phyloP scores from a whole-genome alignment of 179 eudicot genomes.

The Camellia oleifera region DNA sequence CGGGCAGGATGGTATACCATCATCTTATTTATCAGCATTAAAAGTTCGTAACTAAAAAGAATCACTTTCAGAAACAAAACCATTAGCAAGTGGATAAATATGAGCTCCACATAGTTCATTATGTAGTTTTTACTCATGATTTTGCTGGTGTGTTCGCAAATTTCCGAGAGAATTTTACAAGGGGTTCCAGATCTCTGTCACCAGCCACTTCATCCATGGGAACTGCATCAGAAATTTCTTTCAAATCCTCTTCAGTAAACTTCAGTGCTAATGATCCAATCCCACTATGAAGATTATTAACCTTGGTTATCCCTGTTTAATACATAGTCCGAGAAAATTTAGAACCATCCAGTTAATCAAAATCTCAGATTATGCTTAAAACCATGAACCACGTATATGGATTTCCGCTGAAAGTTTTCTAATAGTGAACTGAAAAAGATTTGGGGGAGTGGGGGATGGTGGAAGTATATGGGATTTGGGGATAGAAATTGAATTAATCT shows the following conservation, averaged over 20 bases:
- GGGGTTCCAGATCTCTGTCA: fast-evolving
- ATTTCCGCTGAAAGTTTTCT: background rate
- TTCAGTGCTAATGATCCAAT: constrained; percentile 39
- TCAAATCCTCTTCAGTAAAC: constrained; percentile 38
- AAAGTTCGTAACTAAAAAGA: too few species aligned
- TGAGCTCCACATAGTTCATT: background rate
- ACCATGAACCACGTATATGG: background rate
- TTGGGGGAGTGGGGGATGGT: background rate
- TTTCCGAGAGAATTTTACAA: background rate
- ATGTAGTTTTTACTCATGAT: background rate
- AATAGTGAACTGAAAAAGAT: background rate
- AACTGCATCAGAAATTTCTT: constrained; percentile 42
- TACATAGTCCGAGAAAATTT: background rate
- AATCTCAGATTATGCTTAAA: background rate
- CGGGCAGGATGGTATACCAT: background rate
- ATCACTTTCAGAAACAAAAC: background rate
- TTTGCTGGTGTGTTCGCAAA: background rate
- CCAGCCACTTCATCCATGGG: constrained; percentile 50
- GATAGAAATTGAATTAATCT: background rate
- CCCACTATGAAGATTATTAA: constrained; percentile 48
- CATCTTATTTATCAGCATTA: too few species aligned
- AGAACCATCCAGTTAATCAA: background rate
- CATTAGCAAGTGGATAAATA: background rate
- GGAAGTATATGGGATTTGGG: background rate
- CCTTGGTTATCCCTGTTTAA: constrained; percentile 49